Percentiles rank a stretch among this genome's conserved stretches.
Conservation (phyloP, 768 basidiomycete species). For the Tylopilus balloui region DNA sequence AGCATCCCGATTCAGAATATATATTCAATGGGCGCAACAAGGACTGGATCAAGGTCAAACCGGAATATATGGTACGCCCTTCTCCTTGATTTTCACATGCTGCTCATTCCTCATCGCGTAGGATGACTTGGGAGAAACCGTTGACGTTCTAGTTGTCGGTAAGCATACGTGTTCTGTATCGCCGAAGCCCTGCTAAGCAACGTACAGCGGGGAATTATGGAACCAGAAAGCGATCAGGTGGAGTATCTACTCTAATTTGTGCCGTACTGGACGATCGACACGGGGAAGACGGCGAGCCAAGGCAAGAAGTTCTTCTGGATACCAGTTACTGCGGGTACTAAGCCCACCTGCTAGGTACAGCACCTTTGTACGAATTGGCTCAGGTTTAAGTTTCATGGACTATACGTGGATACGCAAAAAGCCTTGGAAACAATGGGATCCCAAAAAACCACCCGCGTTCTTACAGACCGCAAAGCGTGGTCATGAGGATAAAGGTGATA, state of each 20-base stretch:
- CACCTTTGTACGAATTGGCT: slow-evolving; percentile 85
- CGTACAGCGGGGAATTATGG: slow-evolving; percentile 83
- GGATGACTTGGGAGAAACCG: slow-evolving; percentile 91
- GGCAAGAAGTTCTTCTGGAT: slow-evolving; percentile 38
- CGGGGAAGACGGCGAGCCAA: slow-evolving; percentile 49
- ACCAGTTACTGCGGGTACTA: not conserved
- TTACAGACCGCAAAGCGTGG: slow-evolving; percentile 54
- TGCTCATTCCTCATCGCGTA: slow-evolving; percentile 24
- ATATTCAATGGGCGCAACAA: slow-evolving; percentile 80
- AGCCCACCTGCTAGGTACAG: slow-evolving; percentile 56
- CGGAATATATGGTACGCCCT: slow-evolving; percentile 72
- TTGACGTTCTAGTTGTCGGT: slow-evolving; percentile 90
- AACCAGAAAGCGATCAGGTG: slow-evolving; percentile 77
- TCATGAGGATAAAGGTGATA: slow-evolving; percentile 81
- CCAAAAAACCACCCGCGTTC: slow-evolving; percentile 69
- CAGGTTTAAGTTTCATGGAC: slow-evolving; percentile 81
- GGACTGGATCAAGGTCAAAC: slow-evolving; percentile 95
- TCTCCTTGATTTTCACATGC: not conserved
- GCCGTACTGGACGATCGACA: slow-evolving; percentile 79
- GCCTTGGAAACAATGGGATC: slow-evolving; percentile 80
- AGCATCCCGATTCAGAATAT: slow-evolving; percentile 78
- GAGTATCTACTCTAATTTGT: slow-evolving; percentile 85
- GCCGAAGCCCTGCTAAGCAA: not conserved
- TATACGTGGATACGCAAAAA: slow-evolving; percentile 80
- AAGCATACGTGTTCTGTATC: slow-evolving; percentile 21